These are phyloP conservation scores for Rosa rugosa DNA, from an alignment of 306 rosid genomes.

Conservation along the genomic window DNA sequence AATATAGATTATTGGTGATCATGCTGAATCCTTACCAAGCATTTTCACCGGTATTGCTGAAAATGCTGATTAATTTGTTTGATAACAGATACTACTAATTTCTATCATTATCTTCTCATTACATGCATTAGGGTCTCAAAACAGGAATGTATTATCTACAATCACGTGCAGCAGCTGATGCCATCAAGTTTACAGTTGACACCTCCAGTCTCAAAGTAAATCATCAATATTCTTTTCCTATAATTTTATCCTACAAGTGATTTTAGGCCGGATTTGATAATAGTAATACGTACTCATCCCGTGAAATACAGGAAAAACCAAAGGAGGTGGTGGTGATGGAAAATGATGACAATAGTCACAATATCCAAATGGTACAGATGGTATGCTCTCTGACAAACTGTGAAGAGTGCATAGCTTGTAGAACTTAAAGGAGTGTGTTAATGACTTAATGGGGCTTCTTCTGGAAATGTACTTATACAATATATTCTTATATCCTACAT, in stretches of 20 bases:
- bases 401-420: slow-evolving; percentile 84
- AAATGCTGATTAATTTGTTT: too few relatives aligned
- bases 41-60: too few relatives aligned
- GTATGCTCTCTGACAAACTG: slow-evolving; percentile 80
- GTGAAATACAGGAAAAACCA: slow-evolving; percentile 46
- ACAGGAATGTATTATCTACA: slow-evolving; percentile 92
- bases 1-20: too few relatives aligned
- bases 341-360: slow-evolving; percentile 34
- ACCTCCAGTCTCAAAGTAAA: slow-evolving; percentile 57
- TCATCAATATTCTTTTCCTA: neutral
- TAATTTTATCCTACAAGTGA: neutral
- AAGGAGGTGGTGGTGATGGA: slow-evolving; percentile 21
- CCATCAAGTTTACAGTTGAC: slow-evolving; percentile 90
- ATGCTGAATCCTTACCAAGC: too few relatives aligned
- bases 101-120: too few relatives aligned
- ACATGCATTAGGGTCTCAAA: slow-evolving; percentile 60
- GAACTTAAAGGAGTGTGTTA: slow-evolving; percentile 44
- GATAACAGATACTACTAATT: too few relatives aligned
- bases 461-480: neutral
- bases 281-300: neutral
- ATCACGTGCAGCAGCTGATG: slow-evolving; percentile 80
- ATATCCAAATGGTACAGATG: slow-evolving; percentile 72
- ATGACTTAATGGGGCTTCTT: neutral
- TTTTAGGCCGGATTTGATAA: neutral
- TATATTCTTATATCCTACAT: neutral